These are phyloP conservation scores for Clonostachys rhizophaga DNA, from an alignment of 2,329 filamentous ascomycete genomes.

Conservation along the genomic window DNA sequence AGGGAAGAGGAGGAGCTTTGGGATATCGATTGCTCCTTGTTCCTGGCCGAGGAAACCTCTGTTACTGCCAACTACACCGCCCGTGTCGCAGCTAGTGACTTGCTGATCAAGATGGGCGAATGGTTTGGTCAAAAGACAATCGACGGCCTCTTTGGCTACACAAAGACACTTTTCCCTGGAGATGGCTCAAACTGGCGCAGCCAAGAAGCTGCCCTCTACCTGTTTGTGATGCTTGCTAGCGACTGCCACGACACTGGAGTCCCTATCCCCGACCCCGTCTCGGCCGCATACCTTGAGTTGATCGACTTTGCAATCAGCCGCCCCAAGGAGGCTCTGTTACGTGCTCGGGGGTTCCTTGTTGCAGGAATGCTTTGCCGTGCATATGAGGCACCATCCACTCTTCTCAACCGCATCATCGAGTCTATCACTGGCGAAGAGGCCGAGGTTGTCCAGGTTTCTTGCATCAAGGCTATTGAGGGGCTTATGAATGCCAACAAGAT, in stretches of 20 bases:
- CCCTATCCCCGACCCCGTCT: constrained; percentile 62
- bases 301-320: constrained; percentile 72
- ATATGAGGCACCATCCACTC: constrained; percentile 55
- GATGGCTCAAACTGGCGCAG: constrained; percentile 47
- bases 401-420: constrained; percentile 70
- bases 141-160: constrained; percentile 74
- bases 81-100: constrained; percentile 84
- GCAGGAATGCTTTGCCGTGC: constrained; percentile 75
- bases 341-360: constrained; percentile 82
- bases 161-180: constrained; percentile 65
- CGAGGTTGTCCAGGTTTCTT: constrained; percentile 88
- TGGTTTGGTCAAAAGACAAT: constrained; percentile 76
- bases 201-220: constrained; percentile 78
- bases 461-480: constrained; percentile 78
- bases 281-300: constrained; percentile 72
- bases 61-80: constrained; percentile 96
- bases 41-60: constrained; percentile 90
- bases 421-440: constrained; percentile 72
- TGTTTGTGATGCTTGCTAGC: constrained; percentile 78
- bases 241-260: constrained; percentile 79
- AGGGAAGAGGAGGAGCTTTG: constrained; percentile 91
- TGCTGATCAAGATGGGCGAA: constrained; percentile 88
- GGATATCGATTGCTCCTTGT: constrained; percentile 95
- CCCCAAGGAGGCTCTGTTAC: constrained; percentile 68
- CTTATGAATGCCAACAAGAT: constrained; percentile 51